Evolutionary conservation across 768 basidiomycete species (phyloP).

Genomic region (Lactarius psammicola): DNA sequence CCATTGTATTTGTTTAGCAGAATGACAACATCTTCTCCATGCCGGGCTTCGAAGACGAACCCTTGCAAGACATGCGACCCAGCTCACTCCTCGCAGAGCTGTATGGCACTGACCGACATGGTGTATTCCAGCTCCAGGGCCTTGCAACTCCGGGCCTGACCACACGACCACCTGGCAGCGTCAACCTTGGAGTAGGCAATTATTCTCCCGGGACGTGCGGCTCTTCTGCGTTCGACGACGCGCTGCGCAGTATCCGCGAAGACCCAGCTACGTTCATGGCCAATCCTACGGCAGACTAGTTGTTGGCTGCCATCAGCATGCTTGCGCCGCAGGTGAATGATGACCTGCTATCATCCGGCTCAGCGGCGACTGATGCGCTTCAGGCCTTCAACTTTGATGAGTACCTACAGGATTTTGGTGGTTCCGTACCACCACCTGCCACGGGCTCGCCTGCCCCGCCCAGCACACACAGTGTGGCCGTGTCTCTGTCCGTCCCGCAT

Average conservation of each 20-base stretch:
- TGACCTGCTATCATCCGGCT: not conserved
- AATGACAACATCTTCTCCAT: not conserved
- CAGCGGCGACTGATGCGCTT: not conserved
- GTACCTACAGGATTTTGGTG: conserved; percentile 14
- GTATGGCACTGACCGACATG: not conserved
- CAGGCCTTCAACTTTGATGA: conserved; percentile 22
- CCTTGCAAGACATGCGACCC: not conserved
- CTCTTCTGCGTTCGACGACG: conserved; percentile 2
- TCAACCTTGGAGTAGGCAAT: conserved; percentile 15
- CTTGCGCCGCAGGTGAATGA: not conserved
- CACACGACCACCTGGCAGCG: conserved; percentile 7
- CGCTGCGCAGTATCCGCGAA: conserved; percentile 1
- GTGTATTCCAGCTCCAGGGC: conserved; percentile 3
- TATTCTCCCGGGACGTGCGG: conserved; percentile 8
- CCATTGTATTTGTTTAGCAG: not conserved
- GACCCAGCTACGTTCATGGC: conserved; percentile 9
- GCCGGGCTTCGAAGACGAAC: not conserved
- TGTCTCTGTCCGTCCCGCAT: not conserved
- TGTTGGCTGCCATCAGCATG: conserved; percentile 5
- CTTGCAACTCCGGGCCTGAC: conserved; percentile 2
- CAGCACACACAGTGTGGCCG: not conserved
- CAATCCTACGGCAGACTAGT: conserved; percentile 5
- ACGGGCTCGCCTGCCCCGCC: not conserved
- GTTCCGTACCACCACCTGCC: not conserved
- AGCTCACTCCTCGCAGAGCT: not conserved